Percentiles rank a stretch among this genome's conserved stretches.
phyloP scores from a whole-genome alignment of 495 filamentous ascomycete species.

The Astrothelium macrocarpum region DNA sequence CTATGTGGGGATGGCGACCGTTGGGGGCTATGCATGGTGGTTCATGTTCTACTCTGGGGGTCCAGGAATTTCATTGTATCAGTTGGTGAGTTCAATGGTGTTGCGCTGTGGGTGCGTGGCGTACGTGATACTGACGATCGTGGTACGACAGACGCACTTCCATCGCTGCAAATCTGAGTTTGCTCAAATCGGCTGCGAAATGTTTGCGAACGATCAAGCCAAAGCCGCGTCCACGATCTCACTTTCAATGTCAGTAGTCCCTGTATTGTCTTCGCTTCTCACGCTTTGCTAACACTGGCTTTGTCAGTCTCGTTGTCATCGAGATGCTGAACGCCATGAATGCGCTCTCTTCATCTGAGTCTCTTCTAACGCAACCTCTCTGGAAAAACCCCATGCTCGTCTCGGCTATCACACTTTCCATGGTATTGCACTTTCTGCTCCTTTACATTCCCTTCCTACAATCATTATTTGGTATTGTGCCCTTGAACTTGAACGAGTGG shows the following conservation, averaged over 20 bases:
- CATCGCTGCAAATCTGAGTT: slow-evolving; percentile 83
- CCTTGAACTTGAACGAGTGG: slow-evolving; percentile 85
- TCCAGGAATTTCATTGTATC: slow-evolving; percentile 85
- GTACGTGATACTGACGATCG: slow-evolving; percentile 6
- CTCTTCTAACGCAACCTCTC: slow-evolving; percentile 81
- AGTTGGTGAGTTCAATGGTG: slow-evolving; percentile 48
- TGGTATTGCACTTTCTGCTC: slow-evolving; percentile 89
- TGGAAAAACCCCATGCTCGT: slow-evolving; percentile 97
- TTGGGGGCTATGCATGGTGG: slow-evolving; percentile 98
- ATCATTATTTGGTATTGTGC: slow-evolving; percentile 80
- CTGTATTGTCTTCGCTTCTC: background rate
- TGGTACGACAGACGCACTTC: slow-evolving; percentile 59
- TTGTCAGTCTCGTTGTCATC: slow-evolving; percentile 76
- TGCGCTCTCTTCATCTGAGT: slow-evolving; percentile 89
- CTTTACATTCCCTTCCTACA: slow-evolving; percentile 90
- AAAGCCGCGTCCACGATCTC: slow-evolving; percentile 94
- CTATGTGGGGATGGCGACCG: slow-evolving; percentile 91
- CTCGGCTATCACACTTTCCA: slow-evolving; percentile 88
- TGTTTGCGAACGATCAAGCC: slow-evolving; percentile 83
- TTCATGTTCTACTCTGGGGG: slow-evolving; percentile 94
- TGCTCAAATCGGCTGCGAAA: slow-evolving; percentile 84
- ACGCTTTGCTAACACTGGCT: background rate
- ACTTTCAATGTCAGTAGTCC: slow-evolving; percentile 52
- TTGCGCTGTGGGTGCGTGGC: background rate
- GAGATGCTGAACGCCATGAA: slow-evolving; percentile 99